Evolutionary conservation across 2,329 filamentous ascomycete species (phyloP).

Genomic region (Aschersonia sp.): DNA sequence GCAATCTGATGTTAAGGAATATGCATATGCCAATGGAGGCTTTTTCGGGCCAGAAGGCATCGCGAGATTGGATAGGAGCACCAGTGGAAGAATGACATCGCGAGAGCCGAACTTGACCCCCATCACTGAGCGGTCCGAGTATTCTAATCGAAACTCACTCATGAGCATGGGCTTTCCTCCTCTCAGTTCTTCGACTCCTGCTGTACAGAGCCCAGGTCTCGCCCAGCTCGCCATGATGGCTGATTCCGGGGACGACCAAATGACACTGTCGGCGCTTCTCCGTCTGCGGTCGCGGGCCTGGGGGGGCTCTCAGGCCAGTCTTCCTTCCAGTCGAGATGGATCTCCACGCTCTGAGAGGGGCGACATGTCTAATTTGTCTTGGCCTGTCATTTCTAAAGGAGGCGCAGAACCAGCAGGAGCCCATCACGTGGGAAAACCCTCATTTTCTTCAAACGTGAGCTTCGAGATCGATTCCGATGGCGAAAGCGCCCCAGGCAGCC

Average conservation of each 20-base stretch:
- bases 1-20: conserved; percentile 18
- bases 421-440: conserved; percentile 31
- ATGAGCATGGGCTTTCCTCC: conserved; percentile 47
- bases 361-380: conserved; percentile 17
- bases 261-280: conserved; percentile 59
- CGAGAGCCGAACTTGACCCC: conserved; percentile 87
- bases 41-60: conserved; percentile 67
- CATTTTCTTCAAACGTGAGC: conserved; percentile 32
- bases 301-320: conserved; percentile 65
- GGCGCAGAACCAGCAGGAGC: neutral
- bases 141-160: conserved; percentile 85
- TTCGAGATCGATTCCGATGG: conserved; percentile 32
- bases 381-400: conserved; percentile 3
- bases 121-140: conserved; percentile 91
- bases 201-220: conserved; percentile 54
- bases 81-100: conserved; percentile 59
- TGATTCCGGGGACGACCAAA: conserved; percentile 46
- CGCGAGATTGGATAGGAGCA: conserved; percentile 42
- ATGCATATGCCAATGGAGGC: conserved; percentile 63
- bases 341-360: conserved; percentile 35
- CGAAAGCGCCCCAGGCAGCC: conserved; percentile 31
- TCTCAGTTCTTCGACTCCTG: conserved; percentile 25
- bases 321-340: conserved; percentile 39
- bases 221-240: conserved; percentile 59
- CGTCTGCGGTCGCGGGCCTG: conserved; percentile 63